A percentile compares a stretch with the other conserved stretches of the same genome.
These are phyloP conservation scores for Plantago coronopus DNA, from an alignment of 305 asterid species.

Conservation along the genomic window DNA sequence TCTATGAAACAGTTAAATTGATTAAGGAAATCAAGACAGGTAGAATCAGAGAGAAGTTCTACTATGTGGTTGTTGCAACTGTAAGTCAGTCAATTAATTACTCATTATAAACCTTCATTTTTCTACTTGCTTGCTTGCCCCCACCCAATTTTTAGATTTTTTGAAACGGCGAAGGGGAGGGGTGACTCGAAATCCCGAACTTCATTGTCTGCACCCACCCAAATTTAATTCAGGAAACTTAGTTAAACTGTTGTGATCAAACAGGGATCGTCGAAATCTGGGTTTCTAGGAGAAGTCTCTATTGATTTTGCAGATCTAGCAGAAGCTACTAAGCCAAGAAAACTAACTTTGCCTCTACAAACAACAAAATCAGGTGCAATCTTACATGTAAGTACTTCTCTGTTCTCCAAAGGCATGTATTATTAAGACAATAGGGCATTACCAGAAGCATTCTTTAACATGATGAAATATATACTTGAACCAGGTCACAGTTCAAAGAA, in stretches of 20 bases:
- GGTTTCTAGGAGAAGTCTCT: constrained; percentile 82
- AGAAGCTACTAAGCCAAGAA: constrained; percentile 55
- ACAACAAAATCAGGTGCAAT: constrained; percentile 74
- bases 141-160: too few relatives aligned
- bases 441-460: constrained; percentile 9
- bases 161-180: too few relatives aligned
- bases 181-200: too few relatives aligned
- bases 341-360: constrained; percentile 69
- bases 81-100: constrained; percentile 64
- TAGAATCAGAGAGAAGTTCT: constrained; percentile 61
- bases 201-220: too few relatives aligned
- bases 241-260: constrained; percentile 18
- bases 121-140: too few relatives aligned
- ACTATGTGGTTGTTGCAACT: constrained; percentile 66
- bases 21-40: constrained; percentile 71
- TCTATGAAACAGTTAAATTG: constrained; percentile 70
- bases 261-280: constrained; percentile 91
- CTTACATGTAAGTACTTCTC: constrained; percentile 56
- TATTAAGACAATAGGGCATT: constrained; percentile 3
- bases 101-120: too few relatives aligned
- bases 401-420: not conserved
- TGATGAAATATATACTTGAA: constrained; percentile 16
- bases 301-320: constrained; percentile 86
- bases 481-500: constrained; percentile 82
- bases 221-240: too few relatives aligned